phyloP scores from a whole-genome alignment of 805 yeast species.

The Saturnispora sanitii region DNA sequence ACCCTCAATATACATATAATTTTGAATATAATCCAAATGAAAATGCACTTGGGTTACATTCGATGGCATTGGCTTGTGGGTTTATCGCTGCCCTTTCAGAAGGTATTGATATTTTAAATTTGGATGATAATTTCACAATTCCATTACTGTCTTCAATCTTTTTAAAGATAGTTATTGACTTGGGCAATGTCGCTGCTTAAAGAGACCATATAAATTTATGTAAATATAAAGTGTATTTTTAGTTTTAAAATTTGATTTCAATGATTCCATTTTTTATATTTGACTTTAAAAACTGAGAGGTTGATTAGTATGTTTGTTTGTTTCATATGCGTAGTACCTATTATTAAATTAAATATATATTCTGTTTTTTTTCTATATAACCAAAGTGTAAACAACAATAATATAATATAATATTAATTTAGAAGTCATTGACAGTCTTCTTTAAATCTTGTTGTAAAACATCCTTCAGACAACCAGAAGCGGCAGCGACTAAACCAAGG shows the following conservation, averaged over 20 bases:
- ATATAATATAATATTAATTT: conserved; percentile 2
- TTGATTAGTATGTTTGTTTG: not conserved
- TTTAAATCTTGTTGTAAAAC: conserved; percentile 37
- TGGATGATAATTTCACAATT: conserved; percentile 92
- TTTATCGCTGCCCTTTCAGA: conserved; percentile 80
- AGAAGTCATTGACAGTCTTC: conserved; percentile 26
- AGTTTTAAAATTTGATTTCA: too few relatives aligned
- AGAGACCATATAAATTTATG: not conserved
- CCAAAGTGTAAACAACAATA: not conserved
- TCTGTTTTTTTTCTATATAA: not conserved
- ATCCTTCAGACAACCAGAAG: conserved; percentile 71
- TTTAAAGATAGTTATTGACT: conserved; percentile 26
- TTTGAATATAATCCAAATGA: conserved; percentile 58
- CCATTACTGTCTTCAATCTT: conserved; percentile 76
- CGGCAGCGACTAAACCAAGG: conserved; percentile 91
- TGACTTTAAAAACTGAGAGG: not conserved
- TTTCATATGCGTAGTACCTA: not conserved
- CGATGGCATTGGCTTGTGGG: conserved; percentile 57
- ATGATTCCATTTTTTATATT: too few relatives aligned
- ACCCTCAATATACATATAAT: conserved; percentile 36
- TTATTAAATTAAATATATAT: too few relatives aligned
- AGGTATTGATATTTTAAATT: conserved; percentile 60
- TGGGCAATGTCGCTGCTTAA: conserved; percentile 10
- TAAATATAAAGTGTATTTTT: not conserved
- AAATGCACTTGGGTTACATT: conserved; percentile 44